Percentiles rank a stretch among this genome's conserved stretches.
Conservation (phyloP, 225 moss, liverwort and hornwort genomes). For the Sphagnum contortum region DNA sequence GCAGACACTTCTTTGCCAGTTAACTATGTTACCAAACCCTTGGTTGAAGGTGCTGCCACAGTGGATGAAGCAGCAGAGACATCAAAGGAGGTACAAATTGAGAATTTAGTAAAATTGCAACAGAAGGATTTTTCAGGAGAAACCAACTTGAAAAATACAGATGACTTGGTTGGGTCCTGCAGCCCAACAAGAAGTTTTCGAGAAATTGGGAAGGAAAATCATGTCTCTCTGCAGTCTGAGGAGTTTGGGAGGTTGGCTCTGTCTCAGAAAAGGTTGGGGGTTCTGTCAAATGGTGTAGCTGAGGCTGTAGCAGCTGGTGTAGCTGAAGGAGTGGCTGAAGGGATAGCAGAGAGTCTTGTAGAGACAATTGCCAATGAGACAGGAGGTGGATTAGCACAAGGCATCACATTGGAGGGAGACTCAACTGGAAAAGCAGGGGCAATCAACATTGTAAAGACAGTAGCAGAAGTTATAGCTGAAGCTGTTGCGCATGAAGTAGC, state of each 20-base stretch:
- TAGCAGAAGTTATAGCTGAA: conserved; percentile 49
- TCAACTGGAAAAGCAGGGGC: conserved; percentile 28
- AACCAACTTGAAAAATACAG: conserved; percentile 5
- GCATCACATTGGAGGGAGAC: conserved; percentile 19
- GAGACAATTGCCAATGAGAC: conserved; percentile 55
- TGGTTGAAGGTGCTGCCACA: not conserved
- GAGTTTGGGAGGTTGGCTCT: conserved; percentile 15
- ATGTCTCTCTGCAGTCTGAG: conserved; percentile 8
- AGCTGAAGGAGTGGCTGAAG: conserved; percentile 55
- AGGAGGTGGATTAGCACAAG: conserved; percentile 31
- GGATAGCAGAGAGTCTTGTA: conserved; percentile 55
- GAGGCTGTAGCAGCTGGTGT: conserved; percentile 41
- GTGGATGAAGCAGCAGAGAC: conserved; percentile 1
- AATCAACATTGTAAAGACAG: conserved; percentile 27
- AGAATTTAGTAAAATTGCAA: not conserved
- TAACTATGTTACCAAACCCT: conserved; percentile 8
- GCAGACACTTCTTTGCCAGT: not conserved
- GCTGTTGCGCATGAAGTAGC: conserved; percentile 53
- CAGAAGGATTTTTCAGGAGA: conserved; percentile 12
- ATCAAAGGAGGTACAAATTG: not conserved
- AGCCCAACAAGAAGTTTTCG: conserved; percentile 5
- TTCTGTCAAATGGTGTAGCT: conserved; percentile 26
- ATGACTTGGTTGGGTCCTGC: conserved; percentile 13
- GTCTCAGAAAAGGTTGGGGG: conserved; percentile 19
- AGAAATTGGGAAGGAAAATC: conserved; percentile 5